Percentiles rank a stretch among this genome's conserved stretches.
Evolutionary conservation across 1,284 basidiomycete species (phyloP).

Genomic region (Trametes hirsuta): DNA sequence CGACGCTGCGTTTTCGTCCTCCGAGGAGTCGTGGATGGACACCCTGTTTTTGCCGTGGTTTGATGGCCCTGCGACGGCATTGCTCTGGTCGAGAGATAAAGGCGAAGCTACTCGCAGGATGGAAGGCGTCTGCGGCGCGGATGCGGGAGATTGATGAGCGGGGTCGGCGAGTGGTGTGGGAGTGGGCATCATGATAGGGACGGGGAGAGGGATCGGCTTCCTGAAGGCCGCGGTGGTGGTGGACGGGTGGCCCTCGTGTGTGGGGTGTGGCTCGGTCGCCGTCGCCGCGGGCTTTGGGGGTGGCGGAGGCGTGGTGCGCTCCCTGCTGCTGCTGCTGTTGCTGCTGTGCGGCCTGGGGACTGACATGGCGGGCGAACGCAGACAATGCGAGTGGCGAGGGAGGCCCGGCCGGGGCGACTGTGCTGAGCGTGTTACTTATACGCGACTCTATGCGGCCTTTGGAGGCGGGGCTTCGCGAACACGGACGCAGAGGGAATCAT

Average conservation of each 20-base stretch:
- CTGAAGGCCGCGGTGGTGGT: constrained; percentile 14
- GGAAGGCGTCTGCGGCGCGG: constrained; percentile 12
- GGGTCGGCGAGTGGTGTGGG: constrained; percentile 1
- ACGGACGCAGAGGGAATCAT: constrained; percentile 9
- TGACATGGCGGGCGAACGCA: not conserved
- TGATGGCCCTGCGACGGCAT: constrained; percentile 17
- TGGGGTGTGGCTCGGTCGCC: constrained; percentile 8
- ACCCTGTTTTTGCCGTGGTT: not conserved
- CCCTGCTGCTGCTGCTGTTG: constrained; percentile 1
- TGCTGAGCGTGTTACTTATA: constrained; percentile 5
- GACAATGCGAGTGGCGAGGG: not conserved
- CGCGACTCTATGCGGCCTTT: not conserved
- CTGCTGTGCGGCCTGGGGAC: not conserved
- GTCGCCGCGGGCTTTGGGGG: not conserved
- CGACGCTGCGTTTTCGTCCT: constrained; percentile 9
- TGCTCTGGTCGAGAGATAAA: not conserved
- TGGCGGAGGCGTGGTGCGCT: not conserved
- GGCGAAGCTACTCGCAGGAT: constrained; percentile 5
- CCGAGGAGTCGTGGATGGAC: constrained; percentile 6
- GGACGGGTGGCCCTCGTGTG: constrained; percentile 4
- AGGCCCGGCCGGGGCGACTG: not conserved
- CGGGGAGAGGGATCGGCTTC: constrained; percentile 11
- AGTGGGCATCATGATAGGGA: constrained; percentile 12
- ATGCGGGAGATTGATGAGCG: not conserved
- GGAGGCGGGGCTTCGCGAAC: constrained; percentile 7